Percentiles rank a stretch among this genome's conserved stretches.
Evolutionary conservation across 345 rosid species (phyloP).

Genomic region (Eucalyptus regnans): DNA sequence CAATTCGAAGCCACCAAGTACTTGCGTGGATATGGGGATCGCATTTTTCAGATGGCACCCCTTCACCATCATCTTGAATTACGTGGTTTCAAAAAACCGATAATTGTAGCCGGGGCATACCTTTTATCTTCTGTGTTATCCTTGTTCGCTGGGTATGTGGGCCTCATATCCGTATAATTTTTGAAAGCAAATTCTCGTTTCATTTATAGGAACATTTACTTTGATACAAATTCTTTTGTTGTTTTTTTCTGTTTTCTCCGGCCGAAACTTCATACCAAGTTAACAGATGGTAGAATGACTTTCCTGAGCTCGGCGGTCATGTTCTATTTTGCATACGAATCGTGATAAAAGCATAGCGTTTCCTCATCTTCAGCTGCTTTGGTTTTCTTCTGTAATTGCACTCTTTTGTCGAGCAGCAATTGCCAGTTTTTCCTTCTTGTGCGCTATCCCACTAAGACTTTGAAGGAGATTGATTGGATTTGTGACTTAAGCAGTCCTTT

Average conservation of each 20-base stretch:
- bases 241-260: background rate
- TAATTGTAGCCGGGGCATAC: constrained; percentile 44
- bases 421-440: background rate
- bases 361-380: background rate
- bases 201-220: background rate
- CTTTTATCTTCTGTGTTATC: constrained; percentile 28
- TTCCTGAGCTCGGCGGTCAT: background rate
- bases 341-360: background rate
- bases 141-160: constrained; percentile 43
- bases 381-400: background rate
- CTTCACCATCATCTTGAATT: constrained; percentile 39
- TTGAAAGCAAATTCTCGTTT: background rate
- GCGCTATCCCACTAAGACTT: background rate
- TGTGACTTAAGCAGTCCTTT: background rate
- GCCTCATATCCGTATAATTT: constrained; percentile 40
- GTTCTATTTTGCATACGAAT: background rate
- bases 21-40: constrained; percentile 16
- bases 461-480: background rate
- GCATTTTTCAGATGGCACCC: constrained; percentile 36
- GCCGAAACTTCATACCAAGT: background rate
- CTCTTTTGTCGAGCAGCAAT: background rate
- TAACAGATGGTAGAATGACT: background rate
- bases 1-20: constrained; percentile 22
- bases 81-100: constrained; percentile 38
- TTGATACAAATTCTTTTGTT: background rate